Evolutionary conservation across 2,329 filamentous ascomycete species (phyloP).

Genomic region (Moelleriella libera): DNA sequence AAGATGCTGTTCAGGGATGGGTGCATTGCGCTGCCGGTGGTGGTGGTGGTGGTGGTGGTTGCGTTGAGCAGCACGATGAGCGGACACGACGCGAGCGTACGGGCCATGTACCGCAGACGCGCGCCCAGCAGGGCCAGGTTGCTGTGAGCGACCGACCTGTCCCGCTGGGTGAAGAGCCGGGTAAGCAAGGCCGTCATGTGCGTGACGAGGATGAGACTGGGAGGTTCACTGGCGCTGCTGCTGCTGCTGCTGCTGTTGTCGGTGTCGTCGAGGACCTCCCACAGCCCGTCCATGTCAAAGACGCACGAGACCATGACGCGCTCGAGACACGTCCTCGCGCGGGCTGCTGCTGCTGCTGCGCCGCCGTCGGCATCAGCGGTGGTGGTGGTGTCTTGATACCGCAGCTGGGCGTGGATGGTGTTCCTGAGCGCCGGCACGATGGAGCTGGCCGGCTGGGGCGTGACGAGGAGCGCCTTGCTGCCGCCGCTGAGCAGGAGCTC

Average conservation of each 20-base stretch:
- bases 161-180: constrained; percentile 34
- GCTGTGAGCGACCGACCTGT: constrained; percentile 31
- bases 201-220: constrained; percentile 37
- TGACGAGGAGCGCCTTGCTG: constrained; percentile 28
- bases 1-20: constrained; percentile 37
- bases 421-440: constrained; percentile 27
- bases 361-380: background rate
- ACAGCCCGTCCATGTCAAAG: constrained; percentile 44
- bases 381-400: too few relatives aligned
- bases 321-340: constrained; percentile 23
- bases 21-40: constrained; percentile 10
- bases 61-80: constrained; percentile 43
- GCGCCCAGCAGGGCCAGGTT: constrained; percentile 31
- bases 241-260: background rate
- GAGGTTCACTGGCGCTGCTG: background rate
- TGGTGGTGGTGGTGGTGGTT: constrained; percentile 13
- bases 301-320: constrained; percentile 39
- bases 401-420: constrained; percentile 22
- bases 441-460: constrained; percentile 26
- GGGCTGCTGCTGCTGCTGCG: background rate
- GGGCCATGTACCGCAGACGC: constrained; percentile 30
- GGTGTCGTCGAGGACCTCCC: constrained; percentile 40
- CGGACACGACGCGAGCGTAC: constrained; percentile 22
- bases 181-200: constrained; percentile 38
- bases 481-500: constrained; percentile 16